Evolutionary conservation across 1,139 yeast species (phyloP).

Genomic region (Pichia sp.): DNA sequence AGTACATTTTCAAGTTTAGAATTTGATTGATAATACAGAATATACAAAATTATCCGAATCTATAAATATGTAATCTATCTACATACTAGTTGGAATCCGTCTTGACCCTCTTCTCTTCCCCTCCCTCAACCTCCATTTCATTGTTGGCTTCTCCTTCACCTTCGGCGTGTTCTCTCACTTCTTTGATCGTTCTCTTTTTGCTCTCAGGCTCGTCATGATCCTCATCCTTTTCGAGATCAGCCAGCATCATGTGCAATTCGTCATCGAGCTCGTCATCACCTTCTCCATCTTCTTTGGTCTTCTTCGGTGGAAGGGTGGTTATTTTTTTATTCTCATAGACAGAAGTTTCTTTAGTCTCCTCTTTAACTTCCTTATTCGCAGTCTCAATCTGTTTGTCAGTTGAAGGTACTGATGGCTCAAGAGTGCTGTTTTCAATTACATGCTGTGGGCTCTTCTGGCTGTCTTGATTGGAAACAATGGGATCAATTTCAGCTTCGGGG

Average conservation of each 20-base stretch:
- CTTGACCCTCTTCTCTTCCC: not conserved
- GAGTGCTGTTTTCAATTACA: not conserved
- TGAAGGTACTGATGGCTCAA: not conserved
- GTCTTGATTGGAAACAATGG: not conserved
- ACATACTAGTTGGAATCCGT: not conserved
- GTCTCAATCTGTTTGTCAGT: not conserved
- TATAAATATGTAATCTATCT: not conserved
- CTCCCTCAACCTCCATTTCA: not conserved
- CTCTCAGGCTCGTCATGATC: not conserved
- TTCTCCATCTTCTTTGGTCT: not conserved
- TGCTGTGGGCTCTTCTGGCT: not conserved
- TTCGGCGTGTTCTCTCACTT: not conserved
- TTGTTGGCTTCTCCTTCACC: not conserved
- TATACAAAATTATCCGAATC: not conserved
- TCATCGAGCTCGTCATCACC: slow-evolving; percentile 17
- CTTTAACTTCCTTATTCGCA: not conserved
- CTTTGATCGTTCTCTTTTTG: not conserved
- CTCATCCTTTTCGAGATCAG: slow-evolving; percentile 22
- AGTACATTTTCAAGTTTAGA: not conserved
- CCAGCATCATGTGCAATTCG: slow-evolving; percentile 27
- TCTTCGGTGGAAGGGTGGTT: not conserved
- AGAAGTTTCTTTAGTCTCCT: not conserved
- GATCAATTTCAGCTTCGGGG: not conserved
- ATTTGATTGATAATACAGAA: not conserved
- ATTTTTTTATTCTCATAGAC: not conserved